Conservation (phyloP, 169 alveolate species). For the Eimeria acervulina region DNA sequence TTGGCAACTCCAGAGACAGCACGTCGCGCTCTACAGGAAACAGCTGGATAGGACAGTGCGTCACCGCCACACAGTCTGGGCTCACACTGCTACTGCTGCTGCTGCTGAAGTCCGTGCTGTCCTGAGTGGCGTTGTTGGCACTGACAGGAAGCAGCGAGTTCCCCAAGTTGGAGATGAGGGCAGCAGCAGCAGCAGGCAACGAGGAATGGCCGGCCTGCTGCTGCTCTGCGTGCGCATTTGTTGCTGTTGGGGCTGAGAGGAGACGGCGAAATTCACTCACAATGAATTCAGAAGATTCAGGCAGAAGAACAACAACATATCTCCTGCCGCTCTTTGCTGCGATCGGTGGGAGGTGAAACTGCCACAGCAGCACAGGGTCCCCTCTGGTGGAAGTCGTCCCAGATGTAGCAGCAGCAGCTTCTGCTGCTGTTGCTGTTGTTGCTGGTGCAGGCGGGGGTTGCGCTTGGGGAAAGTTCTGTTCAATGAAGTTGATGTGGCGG, state of each 20-base stretch:
- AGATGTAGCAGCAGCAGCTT: conserved; percentile 1
- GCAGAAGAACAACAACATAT: conserved; percentile 47
- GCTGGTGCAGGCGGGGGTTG: conserved; percentile 60
- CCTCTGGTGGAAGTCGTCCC: background rate
- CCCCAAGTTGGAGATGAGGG: conserved; percentile 37
- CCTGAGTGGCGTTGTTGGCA: background rate
- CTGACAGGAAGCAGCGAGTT: conserved; percentile 48
- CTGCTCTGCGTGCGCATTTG: conserved; percentile 16
- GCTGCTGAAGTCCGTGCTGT: background rate
- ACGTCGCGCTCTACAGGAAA: conserved; percentile 75
- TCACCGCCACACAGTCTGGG: conserved; percentile 63
- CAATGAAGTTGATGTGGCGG: conserved; percentile 62
- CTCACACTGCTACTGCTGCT: conserved; percentile 46
- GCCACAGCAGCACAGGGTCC: conserved; percentile 1
- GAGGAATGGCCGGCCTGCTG: background rate
- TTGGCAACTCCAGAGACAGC: conserved; percentile 73
- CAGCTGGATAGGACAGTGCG: conserved; percentile 59
- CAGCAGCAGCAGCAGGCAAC: conserved; percentile 28
- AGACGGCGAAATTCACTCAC: conserved; percentile 78
- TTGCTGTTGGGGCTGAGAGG: conserved; percentile 22
- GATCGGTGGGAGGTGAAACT: conserved; percentile 48
- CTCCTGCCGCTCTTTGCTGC: conserved; percentile 63
- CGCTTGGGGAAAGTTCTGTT: conserved; percentile 58
- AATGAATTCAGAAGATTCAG: conserved; percentile 66
- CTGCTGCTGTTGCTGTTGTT: background rate